A percentile compares a stretch with the other conserved stretches of the same genome.
phyloP scores from a whole-genome alignment of 371 early-diverging fungal species.

The Apophysomyces sp. region DNA sequence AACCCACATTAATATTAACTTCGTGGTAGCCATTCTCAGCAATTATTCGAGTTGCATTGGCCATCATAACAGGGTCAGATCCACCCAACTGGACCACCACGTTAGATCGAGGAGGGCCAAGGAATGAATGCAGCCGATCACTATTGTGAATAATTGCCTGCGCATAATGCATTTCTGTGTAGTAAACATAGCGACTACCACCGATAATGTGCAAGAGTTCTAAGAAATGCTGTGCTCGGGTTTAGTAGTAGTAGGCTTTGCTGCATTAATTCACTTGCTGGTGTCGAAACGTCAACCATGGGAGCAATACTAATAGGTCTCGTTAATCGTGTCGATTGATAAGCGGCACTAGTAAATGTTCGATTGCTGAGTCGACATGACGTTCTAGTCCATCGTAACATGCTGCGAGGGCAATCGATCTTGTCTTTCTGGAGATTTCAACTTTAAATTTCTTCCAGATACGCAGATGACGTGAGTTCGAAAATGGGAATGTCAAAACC shows the following conservation, averaged over 20 bases:
- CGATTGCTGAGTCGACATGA: not conserved
- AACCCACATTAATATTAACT: constrained; percentile 78
- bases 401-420: not conserved
- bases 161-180: constrained; percentile 80
- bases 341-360: not conserved
- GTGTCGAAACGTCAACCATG: constrained; percentile 79
- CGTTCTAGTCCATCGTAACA: not conserved
- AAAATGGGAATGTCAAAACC: too few species aligned
- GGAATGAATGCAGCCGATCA: constrained; percentile 41
- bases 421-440: not conserved
- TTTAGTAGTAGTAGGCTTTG: not conserved
- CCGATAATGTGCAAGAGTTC: constrained; percentile 67
- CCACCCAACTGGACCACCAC: constrained; percentile 69
- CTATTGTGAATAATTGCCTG: constrained; percentile 59
- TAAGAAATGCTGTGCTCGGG: constrained; percentile 51
- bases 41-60: constrained; percentile 48
- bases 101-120: constrained; percentile 52
- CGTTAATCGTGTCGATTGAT: constrained; percentile 21
- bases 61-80: constrained; percentile 51
- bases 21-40: constrained; percentile 53
- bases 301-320: constrained; percentile 73
- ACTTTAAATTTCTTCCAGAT: too few species aligned
- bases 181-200: constrained; percentile 57
- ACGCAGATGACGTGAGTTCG: too few species aligned
- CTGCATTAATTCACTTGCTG: constrained; percentile 33